Percentiles rank a stretch among this genome's conserved stretches.
phyloP scores from a whole-genome alignment of 2,329 filamentous ascomycete genomes.

The Ophiostoma ulmi region DNA sequence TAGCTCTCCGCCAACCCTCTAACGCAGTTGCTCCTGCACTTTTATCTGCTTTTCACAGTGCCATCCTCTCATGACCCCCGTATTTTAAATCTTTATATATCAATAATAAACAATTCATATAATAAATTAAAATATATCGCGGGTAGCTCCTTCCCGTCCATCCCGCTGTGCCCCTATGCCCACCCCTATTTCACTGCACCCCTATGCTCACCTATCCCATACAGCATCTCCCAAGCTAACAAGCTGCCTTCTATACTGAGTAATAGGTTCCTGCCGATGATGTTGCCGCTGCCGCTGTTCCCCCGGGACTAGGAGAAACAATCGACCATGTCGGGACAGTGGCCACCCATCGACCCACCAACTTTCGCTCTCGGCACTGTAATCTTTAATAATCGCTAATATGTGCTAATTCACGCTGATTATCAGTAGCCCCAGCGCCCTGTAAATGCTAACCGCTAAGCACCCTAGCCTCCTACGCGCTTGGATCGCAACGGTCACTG shows the following conservation, averaged over 20 bases:
- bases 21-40: not conserved
- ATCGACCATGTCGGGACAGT: not conserved
- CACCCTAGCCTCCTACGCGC: slow-evolving; percentile 12
- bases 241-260: not conserved
- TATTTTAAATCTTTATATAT: not conserved
- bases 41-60: not conserved
- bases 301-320: not conserved
- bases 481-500: slow-evolving; percentile 13
- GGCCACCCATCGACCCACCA: not conserved
- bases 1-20: not conserved
- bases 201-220: not conserved
- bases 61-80: not conserved
- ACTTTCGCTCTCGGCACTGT: not conserved
- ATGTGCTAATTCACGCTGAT: not conserved
- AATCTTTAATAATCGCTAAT: not conserved
- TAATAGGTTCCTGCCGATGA: not conserved
- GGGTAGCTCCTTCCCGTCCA: not conserved
- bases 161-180: not conserved
- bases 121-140: not conserved
- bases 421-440: not conserved
- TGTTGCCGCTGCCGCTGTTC: not conserved
- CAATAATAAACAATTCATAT: not conserved
- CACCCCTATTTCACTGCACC: not conserved
- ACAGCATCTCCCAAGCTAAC: not conserved
- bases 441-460: not conserved